These are phyloP conservation scores for Juglanconis juglandina DNA, from an alignment of 2,329 filamentous ascomycete genomes.

Conservation along the genomic window DNA sequence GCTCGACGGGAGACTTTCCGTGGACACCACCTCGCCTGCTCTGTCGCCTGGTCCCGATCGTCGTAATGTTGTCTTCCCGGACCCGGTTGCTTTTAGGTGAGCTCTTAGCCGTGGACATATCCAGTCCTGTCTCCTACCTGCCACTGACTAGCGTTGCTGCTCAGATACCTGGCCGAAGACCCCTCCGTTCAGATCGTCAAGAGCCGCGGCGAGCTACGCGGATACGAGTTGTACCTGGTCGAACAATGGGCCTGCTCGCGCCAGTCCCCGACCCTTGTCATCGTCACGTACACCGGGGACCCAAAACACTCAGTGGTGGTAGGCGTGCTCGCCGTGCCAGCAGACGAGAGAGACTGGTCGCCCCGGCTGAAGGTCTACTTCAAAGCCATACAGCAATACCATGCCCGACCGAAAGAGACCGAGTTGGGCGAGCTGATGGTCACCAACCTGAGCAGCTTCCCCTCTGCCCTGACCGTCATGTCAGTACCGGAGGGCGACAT, in stretches of 20 bases:
- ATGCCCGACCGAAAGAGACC: conserved; percentile 80
- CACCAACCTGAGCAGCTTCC: conserved; percentile 88
- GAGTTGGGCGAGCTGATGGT: conserved; percentile 83
- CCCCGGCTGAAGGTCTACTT: conserved; percentile 78
- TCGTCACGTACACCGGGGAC: conserved; percentile 91
- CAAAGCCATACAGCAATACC: conserved; percentile 77
- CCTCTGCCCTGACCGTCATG: conserved; percentile 89
- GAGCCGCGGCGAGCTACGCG: conserved; percentile 64
- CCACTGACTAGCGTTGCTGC: background rate
- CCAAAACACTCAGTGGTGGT: conserved; percentile 73
- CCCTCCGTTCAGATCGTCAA: conserved; percentile 70
- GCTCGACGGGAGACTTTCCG: conserved; percentile 23
- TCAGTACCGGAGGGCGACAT: conserved; percentile 83
- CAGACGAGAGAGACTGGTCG: conserved; percentile 77
- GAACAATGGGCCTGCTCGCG: conserved; percentile 98
- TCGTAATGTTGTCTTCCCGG: conserved; percentile 54
- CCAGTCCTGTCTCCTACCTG: background rate
- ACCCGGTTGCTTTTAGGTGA: conserved; percentile 56
- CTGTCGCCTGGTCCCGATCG: conserved; percentile 29
- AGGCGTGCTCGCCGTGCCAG: conserved; percentile 76
- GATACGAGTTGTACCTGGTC: conserved; percentile 91
- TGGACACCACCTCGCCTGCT: conserved; percentile 19
- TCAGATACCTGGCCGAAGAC: conserved; percentile 81
- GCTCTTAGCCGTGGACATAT: conserved; percentile 12
- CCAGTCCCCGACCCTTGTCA: conserved; percentile 82